Evolutionary conservation across 2,329 filamentous ascomycete genomes (phyloP).

Genomic region (Triangularia setosa): DNA sequence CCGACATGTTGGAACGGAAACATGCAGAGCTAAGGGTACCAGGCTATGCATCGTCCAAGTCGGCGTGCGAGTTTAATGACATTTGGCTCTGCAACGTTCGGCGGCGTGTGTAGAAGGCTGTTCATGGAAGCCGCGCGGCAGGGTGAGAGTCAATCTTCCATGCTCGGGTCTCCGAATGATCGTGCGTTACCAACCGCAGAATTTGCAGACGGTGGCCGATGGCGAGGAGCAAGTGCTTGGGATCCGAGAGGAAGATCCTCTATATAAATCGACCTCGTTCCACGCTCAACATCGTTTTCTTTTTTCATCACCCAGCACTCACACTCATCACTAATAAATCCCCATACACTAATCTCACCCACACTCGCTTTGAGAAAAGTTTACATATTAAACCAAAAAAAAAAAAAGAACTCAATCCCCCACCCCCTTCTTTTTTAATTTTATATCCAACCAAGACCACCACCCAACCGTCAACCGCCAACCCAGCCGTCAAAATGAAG

Average conservation of each 20-base stretch:
- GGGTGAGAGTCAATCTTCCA: background rate
- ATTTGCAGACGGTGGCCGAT: too few species aligned
- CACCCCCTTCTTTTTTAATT: background rate
- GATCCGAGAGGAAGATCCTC: background rate
- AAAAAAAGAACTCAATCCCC: background rate
- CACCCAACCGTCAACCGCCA: background rate
- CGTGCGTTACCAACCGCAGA: background rate
- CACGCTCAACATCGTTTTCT: background rate
- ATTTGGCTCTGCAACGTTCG: background rate
- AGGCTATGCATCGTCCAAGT: background rate
- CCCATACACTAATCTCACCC: conserved; percentile 1
- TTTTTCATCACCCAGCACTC: background rate
- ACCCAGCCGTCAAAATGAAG: conserved; percentile 18
- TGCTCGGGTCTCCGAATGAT: background rate
- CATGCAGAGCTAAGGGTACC: background rate
- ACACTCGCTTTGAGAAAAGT: conserved; percentile 11
- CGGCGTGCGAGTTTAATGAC: background rate
- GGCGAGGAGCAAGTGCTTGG: background rate
- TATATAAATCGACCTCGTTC: conserved; percentile 6
- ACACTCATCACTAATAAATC: background rate
- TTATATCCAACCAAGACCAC: background rate
- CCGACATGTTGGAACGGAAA: background rate
- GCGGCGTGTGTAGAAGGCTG: background rate
- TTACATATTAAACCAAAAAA: background rate
- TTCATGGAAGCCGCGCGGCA: background rate